These are phyloP conservation scores for Cordyceps fumosorosea DNA, from an alignment of 2,329 filamentous ascomycete species.

Conservation along the genomic window DNA sequence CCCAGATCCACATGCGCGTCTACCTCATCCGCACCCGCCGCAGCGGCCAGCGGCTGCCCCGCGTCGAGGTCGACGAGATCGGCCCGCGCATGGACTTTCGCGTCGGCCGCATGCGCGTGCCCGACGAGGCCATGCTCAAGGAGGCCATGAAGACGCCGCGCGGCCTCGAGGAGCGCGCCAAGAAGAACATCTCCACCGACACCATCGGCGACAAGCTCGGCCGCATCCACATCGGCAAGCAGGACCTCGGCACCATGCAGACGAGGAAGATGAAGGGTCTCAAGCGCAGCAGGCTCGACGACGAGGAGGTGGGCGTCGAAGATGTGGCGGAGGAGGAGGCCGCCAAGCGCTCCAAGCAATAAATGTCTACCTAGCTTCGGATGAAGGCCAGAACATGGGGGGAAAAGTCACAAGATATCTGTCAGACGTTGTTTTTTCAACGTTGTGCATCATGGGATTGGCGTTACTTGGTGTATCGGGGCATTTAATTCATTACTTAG, in stretches of 20 bases:
- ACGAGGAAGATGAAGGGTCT: conserved; percentile 99
- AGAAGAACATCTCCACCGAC: conserved; percentile 96
- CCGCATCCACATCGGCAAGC: conserved; percentile 82
- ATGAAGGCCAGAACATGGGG: background rate
- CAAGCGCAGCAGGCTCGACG: conserved; percentile 69
- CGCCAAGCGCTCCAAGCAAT: conserved; percentile 31
- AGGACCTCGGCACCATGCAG: conserved; percentile 82
- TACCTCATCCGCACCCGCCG: conserved; percentile 84
- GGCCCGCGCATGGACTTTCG: conserved; percentile 90
- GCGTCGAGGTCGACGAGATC: conserved; percentile 92
- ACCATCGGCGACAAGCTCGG: conserved; percentile 94
- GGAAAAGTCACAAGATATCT: background rate
- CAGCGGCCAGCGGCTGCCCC: conserved; percentile 77
- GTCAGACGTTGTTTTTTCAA: background rate
- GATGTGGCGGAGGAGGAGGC: conserved; percentile 28
- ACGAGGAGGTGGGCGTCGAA: conserved; percentile 40
- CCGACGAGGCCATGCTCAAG: conserved; percentile 75
- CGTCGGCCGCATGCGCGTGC: conserved; percentile 71
- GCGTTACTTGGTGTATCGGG: conserved; percentile 11
- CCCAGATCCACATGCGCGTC: conserved; percentile 61
- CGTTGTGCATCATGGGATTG: conserved; percentile 9
- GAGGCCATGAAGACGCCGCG: conserved; percentile 84
- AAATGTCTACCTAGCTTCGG: conserved; percentile 8
- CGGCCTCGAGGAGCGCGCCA: conserved; percentile 66
- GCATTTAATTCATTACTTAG: background rate